Conservation (phyloP, 2,329 filamentous ascomycete species). For the Aureobasidium sp. region DNA sequence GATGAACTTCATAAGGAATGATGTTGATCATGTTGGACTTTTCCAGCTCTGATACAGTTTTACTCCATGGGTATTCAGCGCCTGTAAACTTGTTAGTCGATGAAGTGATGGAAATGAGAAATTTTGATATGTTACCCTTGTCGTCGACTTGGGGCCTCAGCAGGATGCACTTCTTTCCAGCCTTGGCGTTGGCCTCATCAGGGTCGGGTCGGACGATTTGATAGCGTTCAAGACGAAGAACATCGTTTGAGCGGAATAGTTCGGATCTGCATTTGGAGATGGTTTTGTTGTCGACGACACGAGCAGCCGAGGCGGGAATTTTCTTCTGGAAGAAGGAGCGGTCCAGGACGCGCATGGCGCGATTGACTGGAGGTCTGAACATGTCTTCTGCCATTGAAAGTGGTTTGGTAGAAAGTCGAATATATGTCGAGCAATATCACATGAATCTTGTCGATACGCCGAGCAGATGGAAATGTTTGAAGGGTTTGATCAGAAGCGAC, state of each 20-base stretch:
- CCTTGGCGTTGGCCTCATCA: constrained; percentile 40
- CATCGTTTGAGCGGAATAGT: constrained; percentile 56
- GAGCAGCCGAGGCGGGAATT: constrained; percentile 68
- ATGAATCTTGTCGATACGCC: not conserved
- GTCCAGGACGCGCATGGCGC: constrained; percentile 72
- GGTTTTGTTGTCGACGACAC: constrained; percentile 64
- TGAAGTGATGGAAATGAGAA: constrained; percentile 6
- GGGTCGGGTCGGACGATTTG: constrained; percentile 56
- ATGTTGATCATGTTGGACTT: constrained; percentile 59
- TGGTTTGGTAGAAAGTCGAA: not conserved
- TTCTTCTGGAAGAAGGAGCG: constrained; percentile 72
- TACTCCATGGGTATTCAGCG: constrained; percentile 65
- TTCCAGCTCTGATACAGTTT: constrained; percentile 58
- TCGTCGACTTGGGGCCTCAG: constrained; percentile 34
- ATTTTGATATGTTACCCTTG: constrained; percentile 14
- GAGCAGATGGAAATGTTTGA: not conserved
- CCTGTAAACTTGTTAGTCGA: not conserved
- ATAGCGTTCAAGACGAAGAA: constrained; percentile 56
- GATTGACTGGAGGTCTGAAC: constrained; percentile 74
- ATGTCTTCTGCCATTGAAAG: constrained; percentile 32
- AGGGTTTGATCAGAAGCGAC: not conserved
- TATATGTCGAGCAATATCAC: not conserved
- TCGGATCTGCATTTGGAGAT: constrained; percentile 63
- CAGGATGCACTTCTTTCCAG: constrained; percentile 37
- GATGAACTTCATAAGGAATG: constrained; percentile 62